phyloP scores from a whole-genome alignment of 768 basidiomycete species.

The Grammothele lineata region DNA sequence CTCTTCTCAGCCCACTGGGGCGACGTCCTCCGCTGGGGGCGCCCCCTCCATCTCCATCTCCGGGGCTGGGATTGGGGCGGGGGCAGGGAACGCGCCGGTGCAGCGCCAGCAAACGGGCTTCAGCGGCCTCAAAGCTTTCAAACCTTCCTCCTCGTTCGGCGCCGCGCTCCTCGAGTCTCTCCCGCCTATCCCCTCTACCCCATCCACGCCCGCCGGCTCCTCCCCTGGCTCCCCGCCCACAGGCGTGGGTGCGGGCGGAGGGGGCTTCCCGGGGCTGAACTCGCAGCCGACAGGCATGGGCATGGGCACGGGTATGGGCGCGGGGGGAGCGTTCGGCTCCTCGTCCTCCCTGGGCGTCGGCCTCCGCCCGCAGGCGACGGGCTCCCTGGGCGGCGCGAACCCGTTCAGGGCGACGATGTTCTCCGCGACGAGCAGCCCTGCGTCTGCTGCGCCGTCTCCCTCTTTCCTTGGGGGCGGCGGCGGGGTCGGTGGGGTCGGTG shows the following conservation, averaged over 20 bases:
- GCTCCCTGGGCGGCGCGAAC: conserved; percentile 30
- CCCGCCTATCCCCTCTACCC: conserved; percentile 63
- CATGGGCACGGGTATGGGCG: conserved; percentile 12
- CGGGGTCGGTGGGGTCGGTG: conserved; percentile 2
- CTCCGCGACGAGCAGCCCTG: conserved; percentile 11
- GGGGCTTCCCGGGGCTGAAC: conserved; percentile 37
- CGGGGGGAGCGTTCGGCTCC: conserved; percentile 3
- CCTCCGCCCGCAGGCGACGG: conserved; percentile 38
- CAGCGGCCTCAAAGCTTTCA: conserved; percentile 50
- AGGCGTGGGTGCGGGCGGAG: too few species aligned
- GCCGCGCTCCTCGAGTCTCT: conserved; percentile 43
- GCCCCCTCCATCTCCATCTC: conserved; percentile 31
- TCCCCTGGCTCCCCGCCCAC: conserved; percentile 8
- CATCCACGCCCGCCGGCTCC: conserved; percentile 40
- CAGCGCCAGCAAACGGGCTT: conserved; percentile 49
- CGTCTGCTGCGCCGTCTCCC: too few species aligned
- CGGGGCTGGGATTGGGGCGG: too few species aligned
- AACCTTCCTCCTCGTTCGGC: conserved; percentile 52
- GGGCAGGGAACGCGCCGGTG: conserved; percentile 22
- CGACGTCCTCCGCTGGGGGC: conserved; percentile 25
- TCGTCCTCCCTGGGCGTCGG: conserved; percentile 25
- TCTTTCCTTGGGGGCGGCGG: conserved; percentile 4
- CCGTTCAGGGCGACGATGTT: conserved; percentile 41
- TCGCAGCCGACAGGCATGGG: conserved; percentile 22
- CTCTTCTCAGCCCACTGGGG: conserved; percentile 50